phyloP scores from a whole-genome alignment of 768 basidiomycete species.

The Leccinum sublutescens region DNA sequence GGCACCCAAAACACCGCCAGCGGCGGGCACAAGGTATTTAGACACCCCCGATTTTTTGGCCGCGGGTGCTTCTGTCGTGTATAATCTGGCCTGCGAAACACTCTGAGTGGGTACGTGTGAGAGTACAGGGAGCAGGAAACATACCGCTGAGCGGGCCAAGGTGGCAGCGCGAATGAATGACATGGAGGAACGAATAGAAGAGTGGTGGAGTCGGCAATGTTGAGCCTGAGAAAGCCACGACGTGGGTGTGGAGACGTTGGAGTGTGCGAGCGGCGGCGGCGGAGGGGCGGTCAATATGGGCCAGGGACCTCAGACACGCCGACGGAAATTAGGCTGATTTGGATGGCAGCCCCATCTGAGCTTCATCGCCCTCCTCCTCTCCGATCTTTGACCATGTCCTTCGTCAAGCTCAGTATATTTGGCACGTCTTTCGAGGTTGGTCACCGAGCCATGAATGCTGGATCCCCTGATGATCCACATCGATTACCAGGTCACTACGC shows the following conservation, averaged over 20 bases:
- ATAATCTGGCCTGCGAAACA: slow-evolving; percentile 39
- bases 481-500: slow-evolving; percentile 73
- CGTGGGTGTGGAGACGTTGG: not conserved
- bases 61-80: slow-evolving; percentile 44
- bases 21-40: slow-evolving; percentile 37
- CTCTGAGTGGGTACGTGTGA: not conserved
- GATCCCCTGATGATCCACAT: slow-evolving; percentile 20
- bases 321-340: slow-evolving; percentile 14
- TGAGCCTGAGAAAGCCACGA: slow-evolving; percentile 16
- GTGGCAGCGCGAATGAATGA: slow-evolving; percentile 41
- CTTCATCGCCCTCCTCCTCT: slow-evolving; percentile 1
- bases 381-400: slow-evolving; percentile 59
- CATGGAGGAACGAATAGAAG: slow-evolving; percentile 32
- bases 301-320: slow-evolving; percentile 24
- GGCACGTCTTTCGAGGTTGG: slow-evolving; percentile 94
- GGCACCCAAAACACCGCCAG: slow-evolving; percentile 38
- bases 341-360: slow-evolving; percentile 7
- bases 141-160: slow-evolving; percentile 44
- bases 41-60: slow-evolving; percentile 51
- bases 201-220: not conserved
- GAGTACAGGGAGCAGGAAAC: not conserved
- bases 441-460: slow-evolving; percentile 6
- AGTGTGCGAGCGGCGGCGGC: not conserved
- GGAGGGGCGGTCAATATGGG: not conserved
- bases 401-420: slow-evolving; percentile 98